phyloP scores from a whole-genome alignment of 2,329 filamentous ascomycete species.

The Apiospora koreana region DNA sequence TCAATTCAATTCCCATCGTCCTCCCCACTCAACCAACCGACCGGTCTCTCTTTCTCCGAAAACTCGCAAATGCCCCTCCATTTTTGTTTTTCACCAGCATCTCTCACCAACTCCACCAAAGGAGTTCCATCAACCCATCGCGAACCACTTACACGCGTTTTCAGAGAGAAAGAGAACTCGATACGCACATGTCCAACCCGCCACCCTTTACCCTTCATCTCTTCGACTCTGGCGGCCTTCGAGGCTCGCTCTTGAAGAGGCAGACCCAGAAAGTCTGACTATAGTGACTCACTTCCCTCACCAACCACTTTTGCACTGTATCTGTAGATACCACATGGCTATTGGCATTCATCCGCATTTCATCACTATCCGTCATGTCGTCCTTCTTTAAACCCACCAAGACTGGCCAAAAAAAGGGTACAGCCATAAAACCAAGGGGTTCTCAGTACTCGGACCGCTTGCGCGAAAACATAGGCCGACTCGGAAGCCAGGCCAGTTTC shows the following conservation, averaged over 20 bases:
- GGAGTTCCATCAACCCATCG: conserved; percentile 3
- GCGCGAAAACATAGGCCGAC: conserved; percentile 40
- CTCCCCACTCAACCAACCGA: conserved; percentile 13
- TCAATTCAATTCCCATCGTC: conserved; percentile 14
- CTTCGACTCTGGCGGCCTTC: not conserved
- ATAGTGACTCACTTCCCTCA: not conserved
- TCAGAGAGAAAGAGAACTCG: not conserved
- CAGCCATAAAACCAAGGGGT: conserved; percentile 44
- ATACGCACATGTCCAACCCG: not conserved
- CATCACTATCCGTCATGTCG: conserved; percentile 39
- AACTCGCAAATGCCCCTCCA: conserved; percentile 14
- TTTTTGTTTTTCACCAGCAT: conserved; percentile 9
- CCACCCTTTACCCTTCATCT: not conserved
- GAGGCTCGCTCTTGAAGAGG: not conserved
- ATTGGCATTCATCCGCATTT: no score
- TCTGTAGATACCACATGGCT: not conserved
- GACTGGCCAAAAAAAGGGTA: conserved; percentile 31
- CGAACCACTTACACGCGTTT: conserved; percentile 1
- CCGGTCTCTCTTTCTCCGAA: conserved; percentile 15
- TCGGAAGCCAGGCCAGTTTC: conserved; percentile 26
- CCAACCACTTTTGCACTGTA: not conserved
- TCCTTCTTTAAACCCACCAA: conserved; percentile 46
- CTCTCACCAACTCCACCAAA: not conserved
- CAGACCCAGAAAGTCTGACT: not conserved
- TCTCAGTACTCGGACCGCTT: conserved; percentile 49